Conservation (phyloP, 208 protist species). For the Acanthamoeba lenticulata region DNA sequence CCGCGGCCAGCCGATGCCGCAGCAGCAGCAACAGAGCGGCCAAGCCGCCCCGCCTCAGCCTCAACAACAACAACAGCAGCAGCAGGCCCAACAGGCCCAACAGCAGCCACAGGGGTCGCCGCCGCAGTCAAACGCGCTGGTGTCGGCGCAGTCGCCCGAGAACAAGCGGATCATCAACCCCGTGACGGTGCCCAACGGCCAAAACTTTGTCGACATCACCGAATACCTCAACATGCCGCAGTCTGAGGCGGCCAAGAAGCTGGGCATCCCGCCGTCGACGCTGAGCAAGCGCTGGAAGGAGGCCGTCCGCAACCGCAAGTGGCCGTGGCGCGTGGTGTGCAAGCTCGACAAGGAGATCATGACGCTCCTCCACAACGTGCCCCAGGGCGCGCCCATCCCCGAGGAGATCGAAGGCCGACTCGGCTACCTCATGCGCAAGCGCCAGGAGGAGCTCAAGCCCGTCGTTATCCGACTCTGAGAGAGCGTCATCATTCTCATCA, state of each 20-base stretch:
- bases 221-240: conserved; percentile 80
- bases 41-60: not conserved
- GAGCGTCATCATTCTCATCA: no score
- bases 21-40: not conserved
- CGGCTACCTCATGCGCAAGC: conserved; percentile 65
- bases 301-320: conserved; percentile 77
- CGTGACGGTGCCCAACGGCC: conserved; percentile 51
- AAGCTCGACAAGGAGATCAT: conserved; percentile 83
- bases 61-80: not conserved
- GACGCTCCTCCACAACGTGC: conserved; percentile 80
- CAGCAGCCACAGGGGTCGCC: not conserved
- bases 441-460: conserved; percentile 74
- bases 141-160: not conserved
- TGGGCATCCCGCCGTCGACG: conserved; percentile 80
- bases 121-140: not conserved
- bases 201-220: conserved; percentile 81
- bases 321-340: conserved; percentile 76
- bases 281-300: conserved; percentile 83
- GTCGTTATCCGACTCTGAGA: conserved; percentile 76
- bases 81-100: not conserved
- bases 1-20: not conserved
- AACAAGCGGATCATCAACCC: conserved; percentile 53
- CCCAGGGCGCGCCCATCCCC: conserved; percentile 68
- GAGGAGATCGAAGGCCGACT: conserved; percentile 69
- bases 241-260: conserved; percentile 76